A percentile compares a stretch with the other conserved stretches of the same genome.
Conservation (phyloP, 441 rosid species). For the Lepidium campestre region DNA sequence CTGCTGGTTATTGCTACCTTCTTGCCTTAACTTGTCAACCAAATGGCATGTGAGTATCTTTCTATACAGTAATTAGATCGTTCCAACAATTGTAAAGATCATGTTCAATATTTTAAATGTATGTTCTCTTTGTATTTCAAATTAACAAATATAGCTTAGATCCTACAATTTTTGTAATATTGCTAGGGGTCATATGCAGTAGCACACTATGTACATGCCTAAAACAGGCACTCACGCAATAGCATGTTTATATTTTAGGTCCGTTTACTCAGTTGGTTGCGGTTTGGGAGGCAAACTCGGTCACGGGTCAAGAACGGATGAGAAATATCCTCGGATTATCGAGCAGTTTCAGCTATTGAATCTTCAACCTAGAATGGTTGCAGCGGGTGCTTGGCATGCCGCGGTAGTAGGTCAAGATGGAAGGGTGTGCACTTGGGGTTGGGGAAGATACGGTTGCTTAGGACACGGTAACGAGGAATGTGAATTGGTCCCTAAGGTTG, state of each 20-base stretch:
- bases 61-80: background rate
- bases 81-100: too few relatives aligned
- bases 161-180: background rate
- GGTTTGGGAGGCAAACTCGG: slow-evolving; percentile 99
- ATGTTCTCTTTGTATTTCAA: too few relatives aligned
- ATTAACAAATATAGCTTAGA: background rate
- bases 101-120: too few relatives aligned
- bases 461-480: slow-evolving; percentile 94
- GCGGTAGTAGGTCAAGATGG: slow-evolving; percentile 95
- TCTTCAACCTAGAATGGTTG: slow-evolving; percentile 79
- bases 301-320: slow-evolving; percentile 86
- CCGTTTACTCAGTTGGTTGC: slow-evolving; percentile 98
- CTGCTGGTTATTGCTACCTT: slow-evolving; percentile 95
- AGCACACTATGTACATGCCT: background rate
- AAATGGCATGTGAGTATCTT: slow-evolving; percentile 79
- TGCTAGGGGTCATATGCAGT: background rate
- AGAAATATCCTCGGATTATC: slow-evolving; percentile 82
- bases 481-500: slow-evolving; percentile 79
- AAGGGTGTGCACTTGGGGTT: slow-evolving; percentile 98
- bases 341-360: slow-evolving; percentile 69
- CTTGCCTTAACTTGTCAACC: slow-evolving; percentile 97
- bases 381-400: slow-evolving; percentile 99
- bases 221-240: background rate
- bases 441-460: slow-evolving; percentile 97
- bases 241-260: slow-evolving; percentile 45